Evolutionary conservation across 345 rosid species (phyloP).

Genomic region (Garcia nutans): DNA sequence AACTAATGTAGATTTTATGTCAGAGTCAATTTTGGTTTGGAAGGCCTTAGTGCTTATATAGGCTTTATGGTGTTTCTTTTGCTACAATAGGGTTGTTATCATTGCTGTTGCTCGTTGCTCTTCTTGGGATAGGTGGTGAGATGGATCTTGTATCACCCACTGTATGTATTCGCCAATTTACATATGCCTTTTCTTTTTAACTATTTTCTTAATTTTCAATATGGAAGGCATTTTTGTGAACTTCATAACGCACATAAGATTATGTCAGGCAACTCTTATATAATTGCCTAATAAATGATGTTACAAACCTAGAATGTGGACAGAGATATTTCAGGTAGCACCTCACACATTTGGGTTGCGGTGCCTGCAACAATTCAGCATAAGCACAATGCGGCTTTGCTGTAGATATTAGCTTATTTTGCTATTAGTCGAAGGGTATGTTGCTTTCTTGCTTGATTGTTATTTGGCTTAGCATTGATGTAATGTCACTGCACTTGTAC

Average conservation of each 20-base stretch:
- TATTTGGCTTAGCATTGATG: background rate
- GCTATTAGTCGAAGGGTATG: background rate
- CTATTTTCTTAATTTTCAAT: too few relatives aligned
- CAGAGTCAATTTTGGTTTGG: background rate
- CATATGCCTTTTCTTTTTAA: background rate
- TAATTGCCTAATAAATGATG: background rate
- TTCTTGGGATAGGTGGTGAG: conserved; percentile 58
- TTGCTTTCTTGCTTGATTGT: background rate
- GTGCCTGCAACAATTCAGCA: background rate
- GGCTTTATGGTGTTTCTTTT: background rate
- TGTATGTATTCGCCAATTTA: conserved; percentile 36
- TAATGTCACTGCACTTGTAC: background rate
- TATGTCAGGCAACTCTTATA: background rate
- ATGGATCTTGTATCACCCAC: conserved; percentile 54
- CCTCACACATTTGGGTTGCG: background rate
- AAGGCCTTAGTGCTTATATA: conserved; percentile 6
- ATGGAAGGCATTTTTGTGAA: conserved; percentile 3
- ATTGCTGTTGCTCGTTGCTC: conserved; percentile 47
- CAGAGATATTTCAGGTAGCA: background rate
- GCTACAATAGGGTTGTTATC: conserved; percentile 51
- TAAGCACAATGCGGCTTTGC: background rate
- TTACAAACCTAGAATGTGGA: background rate
- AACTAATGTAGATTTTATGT: background rate
- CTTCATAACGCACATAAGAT: background rate
- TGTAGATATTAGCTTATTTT: background rate